Evolutionary conservation across 306 rosid genomes (phyloP), one percentile per base, ranked within the genome.

Genomic region (Cicer arietinum): DNA sequence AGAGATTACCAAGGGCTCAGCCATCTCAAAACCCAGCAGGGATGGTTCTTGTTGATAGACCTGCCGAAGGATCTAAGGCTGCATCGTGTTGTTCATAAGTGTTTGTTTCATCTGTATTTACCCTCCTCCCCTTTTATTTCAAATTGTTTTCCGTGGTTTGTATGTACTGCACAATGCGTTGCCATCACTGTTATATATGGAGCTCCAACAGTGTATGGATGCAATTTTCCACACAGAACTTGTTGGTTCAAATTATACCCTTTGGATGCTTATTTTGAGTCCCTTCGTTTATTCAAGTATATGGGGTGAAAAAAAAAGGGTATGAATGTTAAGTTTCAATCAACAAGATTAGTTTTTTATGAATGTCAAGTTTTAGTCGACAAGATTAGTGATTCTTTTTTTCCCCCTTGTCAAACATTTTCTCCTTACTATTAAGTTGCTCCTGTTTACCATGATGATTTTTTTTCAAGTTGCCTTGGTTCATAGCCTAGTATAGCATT

Each of bases 1-100:
- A 87, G 81, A 84, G 86, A 75, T 77, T 87, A 60, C 88, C 90
- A 52, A 82, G 90, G 77, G 84, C 86, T 42, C 90, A 82, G 84
- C 87, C 90, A 77, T 76, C 87, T 80, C 90, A 87, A 80, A 87
- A 82, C 51, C 90, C 90, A 10, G 54, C 88, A 16, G 90, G 90
- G 69, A 87, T 87, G 88, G 90, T 87, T 74, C 90, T 87, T 80
- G 86, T 82, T 59, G 90, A 87, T 45, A 84, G 90, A 82, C 88
- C 87, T 0, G 71, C 86, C 1, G 90, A 84, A 70, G 90, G 84
- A 77, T 47, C 88, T 11, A 76, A 83, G 78, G 85, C 88, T 67
- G 65, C 88, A 53, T 84, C 90, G 6, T 87, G 90, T 47, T 87
- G 90, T 84, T 82, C 88, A 82, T 84, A 77, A 62, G 76, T 66